Evolutionary conservation across 768 basidiomycete genomes (phyloP).

Genomic region (Dacryopinax spathularia): DNA sequence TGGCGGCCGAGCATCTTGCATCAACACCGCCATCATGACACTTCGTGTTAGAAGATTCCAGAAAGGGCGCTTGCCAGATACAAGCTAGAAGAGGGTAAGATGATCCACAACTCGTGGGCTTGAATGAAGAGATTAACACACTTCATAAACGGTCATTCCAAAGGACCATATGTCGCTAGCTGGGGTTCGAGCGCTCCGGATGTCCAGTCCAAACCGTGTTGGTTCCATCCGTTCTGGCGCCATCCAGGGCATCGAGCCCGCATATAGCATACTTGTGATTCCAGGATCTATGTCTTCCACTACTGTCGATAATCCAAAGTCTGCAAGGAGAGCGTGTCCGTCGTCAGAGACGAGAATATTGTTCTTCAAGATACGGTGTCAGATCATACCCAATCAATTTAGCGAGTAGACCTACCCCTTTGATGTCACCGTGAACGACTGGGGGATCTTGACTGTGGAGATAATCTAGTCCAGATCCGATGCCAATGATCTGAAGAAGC

Average conservation of each 20-base stretch:
- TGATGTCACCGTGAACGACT: slow-evolving; percentile 13
- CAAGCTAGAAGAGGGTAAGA: neutral
- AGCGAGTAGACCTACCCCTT: slow-evolving; percentile 10
- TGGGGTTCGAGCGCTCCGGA: neutral
- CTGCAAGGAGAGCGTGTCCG: slow-evolving; percentile 42
- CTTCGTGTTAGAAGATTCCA: neutral
- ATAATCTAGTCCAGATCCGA: slow-evolving; percentile 10
- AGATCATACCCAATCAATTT: neutral
- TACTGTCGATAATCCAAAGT: slow-evolving; percentile 35
- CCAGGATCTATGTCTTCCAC: slow-evolving; percentile 1
- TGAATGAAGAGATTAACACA: neutral
- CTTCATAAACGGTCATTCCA: neutral
- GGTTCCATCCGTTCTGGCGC: neutral
- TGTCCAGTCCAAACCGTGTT: neutral
- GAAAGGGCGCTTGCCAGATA: neutral
- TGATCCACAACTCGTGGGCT: neutral
- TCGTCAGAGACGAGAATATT: slow-evolving; percentile 35
- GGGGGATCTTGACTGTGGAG: slow-evolving; percentile 10
- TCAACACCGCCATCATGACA: neutral
- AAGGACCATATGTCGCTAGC: neutral
- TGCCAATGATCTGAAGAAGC: slow-evolving; percentile 5
- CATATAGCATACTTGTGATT: slow-evolving; percentile 1
- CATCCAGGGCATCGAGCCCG: neutral
- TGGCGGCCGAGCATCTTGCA: neutral
- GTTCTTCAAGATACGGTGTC: neutral